Evolutionary conservation across 345 rosid genomes (phyloP).

Genomic region (Arabis alpina): DNA sequence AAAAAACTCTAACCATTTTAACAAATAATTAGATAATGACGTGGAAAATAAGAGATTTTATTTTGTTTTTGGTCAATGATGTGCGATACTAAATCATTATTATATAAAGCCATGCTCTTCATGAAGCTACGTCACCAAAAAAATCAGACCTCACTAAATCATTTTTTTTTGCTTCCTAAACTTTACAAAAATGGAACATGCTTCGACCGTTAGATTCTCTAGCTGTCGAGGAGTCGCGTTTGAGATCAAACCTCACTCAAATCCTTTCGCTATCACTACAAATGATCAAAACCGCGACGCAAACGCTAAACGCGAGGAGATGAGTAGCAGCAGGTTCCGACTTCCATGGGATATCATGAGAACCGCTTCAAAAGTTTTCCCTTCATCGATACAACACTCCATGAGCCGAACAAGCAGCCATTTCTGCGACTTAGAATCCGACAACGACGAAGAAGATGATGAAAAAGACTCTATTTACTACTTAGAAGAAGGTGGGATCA

Average conservation of each 20-base stretch:
- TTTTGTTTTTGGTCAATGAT: slow-evolving; percentile 8
- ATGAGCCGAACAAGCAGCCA: slow-evolving; percentile 67
- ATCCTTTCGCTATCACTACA: slow-evolving; percentile 45
- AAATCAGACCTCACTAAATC: neutral
- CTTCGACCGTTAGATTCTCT: slow-evolving; percentile 55
- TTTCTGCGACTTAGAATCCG: slow-evolving; percentile 66
- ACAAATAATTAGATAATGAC: neutral
- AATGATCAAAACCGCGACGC: slow-evolving; percentile 32
- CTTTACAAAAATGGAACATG: slow-evolving; percentile 40
- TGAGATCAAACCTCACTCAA: slow-evolving; percentile 62
- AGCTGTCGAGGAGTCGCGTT: slow-evolving; percentile 77
- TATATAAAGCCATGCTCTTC: slow-evolving; percentile 25
- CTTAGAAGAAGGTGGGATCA: slow-evolving; percentile 53
- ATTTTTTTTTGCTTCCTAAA: neutral
- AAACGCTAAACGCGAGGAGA: slow-evolving; percentile 23
- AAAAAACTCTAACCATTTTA: neutral
- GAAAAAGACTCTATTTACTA: slow-evolving; percentile 34
- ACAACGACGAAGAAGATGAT: slow-evolving; percentile 36
- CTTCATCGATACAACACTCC: slow-evolving; percentile 51
- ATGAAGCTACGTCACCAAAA: slow-evolving; percentile 7
- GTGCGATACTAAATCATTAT: neutral
- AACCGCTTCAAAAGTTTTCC: slow-evolving; percentile 48
- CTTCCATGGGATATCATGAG: slow-evolving; percentile 48
- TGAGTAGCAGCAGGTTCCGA: slow-evolving; percentile 37
- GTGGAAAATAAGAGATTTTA: neutral